A percentile compares a stretch with the other conserved stretches of the same genome.
Conservation (phyloP, 164 flowering plant species). For the Liriodendron chinense region DNA sequence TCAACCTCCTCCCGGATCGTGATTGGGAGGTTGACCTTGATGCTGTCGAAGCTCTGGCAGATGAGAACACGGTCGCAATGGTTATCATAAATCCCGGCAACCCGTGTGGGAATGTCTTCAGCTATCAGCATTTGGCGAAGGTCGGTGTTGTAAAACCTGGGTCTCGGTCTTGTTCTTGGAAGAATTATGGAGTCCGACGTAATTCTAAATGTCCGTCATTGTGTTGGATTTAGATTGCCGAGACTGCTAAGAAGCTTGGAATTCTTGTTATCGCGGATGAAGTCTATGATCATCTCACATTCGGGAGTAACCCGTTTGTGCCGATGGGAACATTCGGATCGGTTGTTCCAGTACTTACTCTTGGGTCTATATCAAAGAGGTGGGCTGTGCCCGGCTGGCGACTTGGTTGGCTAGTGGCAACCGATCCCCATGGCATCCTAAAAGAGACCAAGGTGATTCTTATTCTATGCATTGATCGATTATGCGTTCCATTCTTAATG, state of each 20-base stretch:
- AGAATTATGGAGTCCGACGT: not conserved
- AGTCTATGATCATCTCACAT: slow-evolving; percentile 83
- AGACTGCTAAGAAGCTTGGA: slow-evolving; percentile 62
- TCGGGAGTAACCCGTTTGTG: slow-evolving; percentile 72
- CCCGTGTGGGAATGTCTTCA: slow-evolving; percentile 86
- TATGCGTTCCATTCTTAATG: too few relatives aligned
- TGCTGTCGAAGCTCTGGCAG: slow-evolving; percentile 68
- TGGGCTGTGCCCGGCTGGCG: slow-evolving; percentile 99
- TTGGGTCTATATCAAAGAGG: slow-evolving; percentile 92
- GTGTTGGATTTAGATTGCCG: slow-evolving; percentile 56
- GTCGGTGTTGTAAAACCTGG: slow-evolving; percentile 23
- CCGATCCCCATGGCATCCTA: slow-evolving; percentile 62
- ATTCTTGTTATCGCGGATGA: slow-evolving; percentile 85
- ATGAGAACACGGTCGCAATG: slow-evolving; percentile 79
- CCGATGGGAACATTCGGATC: slow-evolving; percentile 93
- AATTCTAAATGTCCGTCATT: not conserved
- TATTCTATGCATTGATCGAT: not conserved
- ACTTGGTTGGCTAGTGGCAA: slow-evolving; percentile 83
- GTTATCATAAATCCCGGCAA: slow-evolving; percentile 90
- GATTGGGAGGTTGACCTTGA: slow-evolving; percentile 86
- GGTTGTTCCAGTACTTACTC: slow-evolving; percentile 76
- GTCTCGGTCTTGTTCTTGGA: not conserved
- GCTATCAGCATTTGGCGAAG: slow-evolving; percentile 63
- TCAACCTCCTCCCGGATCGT: slow-evolving; percentile 69
- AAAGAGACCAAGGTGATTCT: slow-evolving; percentile 58